Evolutionary conservation across 768 basidiomycete genomes (phyloP).

Genomic region (Suillus tomentosus): DNA sequence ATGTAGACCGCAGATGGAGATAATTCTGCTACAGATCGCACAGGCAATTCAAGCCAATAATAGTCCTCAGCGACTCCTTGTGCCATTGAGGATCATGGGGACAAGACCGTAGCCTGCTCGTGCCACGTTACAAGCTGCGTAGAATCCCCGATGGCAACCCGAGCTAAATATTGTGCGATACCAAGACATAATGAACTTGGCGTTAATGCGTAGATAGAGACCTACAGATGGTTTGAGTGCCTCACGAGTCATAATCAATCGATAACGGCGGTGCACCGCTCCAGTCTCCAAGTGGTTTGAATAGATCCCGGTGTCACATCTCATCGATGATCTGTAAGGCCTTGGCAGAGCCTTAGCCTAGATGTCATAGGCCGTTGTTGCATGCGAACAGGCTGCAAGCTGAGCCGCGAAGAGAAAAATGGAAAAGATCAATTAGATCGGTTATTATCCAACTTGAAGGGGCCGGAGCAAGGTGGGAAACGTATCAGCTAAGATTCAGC

Average conservation of each 20-base stretch:
- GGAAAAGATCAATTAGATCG: constrained; percentile 3
- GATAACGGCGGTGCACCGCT: background rate
- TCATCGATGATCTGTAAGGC: background rate
- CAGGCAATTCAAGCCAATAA: background rate
- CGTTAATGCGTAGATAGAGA: constrained; percentile 31
- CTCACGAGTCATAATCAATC: background rate
- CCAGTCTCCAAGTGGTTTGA: background rate
- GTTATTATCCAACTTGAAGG: background rate
- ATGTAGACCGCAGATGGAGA: background rate
- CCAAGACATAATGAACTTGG: constrained; percentile 13
- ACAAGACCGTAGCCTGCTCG: background rate
- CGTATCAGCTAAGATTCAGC: constrained; percentile 4
- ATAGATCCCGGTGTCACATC: background rate
- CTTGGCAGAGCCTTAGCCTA: background rate
- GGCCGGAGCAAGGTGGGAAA: constrained; percentile 28
- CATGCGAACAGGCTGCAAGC: constrained; percentile 5
- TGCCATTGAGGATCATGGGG: background rate
- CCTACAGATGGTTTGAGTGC: background rate
- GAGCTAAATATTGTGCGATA: background rate
- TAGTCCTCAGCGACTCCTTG: background rate
- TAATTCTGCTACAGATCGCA: background rate
- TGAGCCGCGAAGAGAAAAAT: background rate
- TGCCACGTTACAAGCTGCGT: background rate
- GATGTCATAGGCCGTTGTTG: no score
- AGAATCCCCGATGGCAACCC: background rate